Conservation (phyloP, 163 green algal species). For the Scenedesmus sp. region DNA sequence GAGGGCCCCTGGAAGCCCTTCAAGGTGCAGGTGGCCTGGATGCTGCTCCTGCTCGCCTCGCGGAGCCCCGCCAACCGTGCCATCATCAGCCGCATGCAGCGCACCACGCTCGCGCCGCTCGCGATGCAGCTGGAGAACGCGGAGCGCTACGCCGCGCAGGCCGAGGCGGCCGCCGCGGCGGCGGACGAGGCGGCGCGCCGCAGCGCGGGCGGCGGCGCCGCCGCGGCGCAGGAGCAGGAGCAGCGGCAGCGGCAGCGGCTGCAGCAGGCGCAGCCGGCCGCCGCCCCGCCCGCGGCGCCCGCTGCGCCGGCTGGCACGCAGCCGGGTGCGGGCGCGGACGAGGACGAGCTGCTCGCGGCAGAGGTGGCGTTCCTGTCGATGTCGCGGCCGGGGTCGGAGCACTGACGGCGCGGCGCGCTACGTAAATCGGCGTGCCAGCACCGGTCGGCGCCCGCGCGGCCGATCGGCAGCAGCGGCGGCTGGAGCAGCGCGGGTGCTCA, state of each 20-base stretch:
- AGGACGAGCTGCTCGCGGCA: constrained; percentile 48
- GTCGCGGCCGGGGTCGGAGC: too few relatives aligned
- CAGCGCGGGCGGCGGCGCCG: background rate
- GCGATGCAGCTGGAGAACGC: constrained; percentile 62
- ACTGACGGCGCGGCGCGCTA: too few relatives aligned
- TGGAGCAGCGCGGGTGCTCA: too few relatives aligned
- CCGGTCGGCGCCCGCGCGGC: too few relatives aligned
- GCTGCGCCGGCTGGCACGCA: too few relatives aligned
- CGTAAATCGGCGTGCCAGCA: too few relatives aligned
- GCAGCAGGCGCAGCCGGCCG: too few relatives aligned
- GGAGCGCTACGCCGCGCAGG: constrained; percentile 43
- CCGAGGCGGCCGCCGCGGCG: constrained; percentile 13
- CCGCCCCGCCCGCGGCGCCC: too few relatives aligned
- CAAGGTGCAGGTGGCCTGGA: constrained; percentile 54
- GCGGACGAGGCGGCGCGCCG: constrained; percentile 8
- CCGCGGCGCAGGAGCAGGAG: background rate
- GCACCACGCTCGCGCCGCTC: constrained; percentile 51
- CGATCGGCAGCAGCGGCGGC: too few relatives aligned
- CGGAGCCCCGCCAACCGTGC: background rate
- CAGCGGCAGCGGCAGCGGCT: background rate
- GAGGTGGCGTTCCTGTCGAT: constrained; percentile 41
- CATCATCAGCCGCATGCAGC: constrained; percentile 36
- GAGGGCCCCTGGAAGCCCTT: constrained; percentile 49
- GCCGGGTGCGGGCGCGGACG: too few relatives aligned
- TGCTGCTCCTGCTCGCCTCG: constrained; percentile 58